Conservation (phyloP, 345 rosid species). For the Salix arbutifolia region DNA sequence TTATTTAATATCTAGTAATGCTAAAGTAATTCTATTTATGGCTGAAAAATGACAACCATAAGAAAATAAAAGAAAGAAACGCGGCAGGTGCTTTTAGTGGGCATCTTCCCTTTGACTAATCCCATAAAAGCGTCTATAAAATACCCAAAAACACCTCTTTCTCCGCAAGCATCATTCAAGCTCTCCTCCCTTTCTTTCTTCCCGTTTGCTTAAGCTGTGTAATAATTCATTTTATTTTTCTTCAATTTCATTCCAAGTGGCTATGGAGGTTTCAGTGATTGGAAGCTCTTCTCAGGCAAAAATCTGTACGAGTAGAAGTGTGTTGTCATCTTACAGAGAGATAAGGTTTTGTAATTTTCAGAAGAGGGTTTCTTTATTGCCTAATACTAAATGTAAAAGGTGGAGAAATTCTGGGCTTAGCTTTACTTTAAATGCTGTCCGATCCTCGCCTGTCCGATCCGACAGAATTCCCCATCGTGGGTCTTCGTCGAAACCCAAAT, state of each 20-base stretch:
- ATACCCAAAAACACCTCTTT: too few species aligned
- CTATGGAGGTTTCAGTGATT: conserved; percentile 66
- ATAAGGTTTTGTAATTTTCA: conserved; percentile 20
- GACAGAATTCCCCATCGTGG: conserved; percentile 2
- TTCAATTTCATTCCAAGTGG: too few species aligned
- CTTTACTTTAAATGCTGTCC: conserved; percentile 42
- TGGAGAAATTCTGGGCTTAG: conserved; percentile 34
- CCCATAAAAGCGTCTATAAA: background rate
- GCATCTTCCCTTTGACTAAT: too few species aligned
- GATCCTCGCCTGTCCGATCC: conserved; percentile 38
- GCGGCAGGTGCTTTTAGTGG: background rate
- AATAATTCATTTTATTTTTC: background rate
- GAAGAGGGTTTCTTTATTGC: conserved; percentile 30
- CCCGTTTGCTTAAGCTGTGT: background rate
- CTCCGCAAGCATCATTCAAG: too few species aligned
- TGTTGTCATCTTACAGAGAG: conserved; percentile 33
- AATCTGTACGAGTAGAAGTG: conserved; percentile 33
- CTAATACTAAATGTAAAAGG: conserved; percentile 12
- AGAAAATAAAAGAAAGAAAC: background rate
- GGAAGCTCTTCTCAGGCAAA: conserved; percentile 48
- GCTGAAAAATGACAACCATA: background rate
- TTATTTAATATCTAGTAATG: too few species aligned
- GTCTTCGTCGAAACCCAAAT: conserved; percentile 33
- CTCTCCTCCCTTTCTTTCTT: background rate
- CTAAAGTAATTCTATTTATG: background rate